Base-by-base conservation (phyloP, 495 filamentous ascomycete genomes). In the Recurvomyces mirabilis region DNA sequence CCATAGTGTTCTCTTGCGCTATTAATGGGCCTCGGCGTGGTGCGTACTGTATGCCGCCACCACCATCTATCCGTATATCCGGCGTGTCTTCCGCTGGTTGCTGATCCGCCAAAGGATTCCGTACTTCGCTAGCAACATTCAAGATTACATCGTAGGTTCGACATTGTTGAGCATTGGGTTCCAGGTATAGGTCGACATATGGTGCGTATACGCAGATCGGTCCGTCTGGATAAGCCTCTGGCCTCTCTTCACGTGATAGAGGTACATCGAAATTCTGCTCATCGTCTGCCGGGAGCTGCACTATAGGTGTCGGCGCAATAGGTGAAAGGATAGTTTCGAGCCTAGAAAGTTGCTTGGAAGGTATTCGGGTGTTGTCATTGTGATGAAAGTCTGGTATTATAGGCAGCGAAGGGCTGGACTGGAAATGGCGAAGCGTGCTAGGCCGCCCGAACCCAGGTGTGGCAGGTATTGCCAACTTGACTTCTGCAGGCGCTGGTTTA, bases 101-200 rank as follows among this genome's bases (percentile, higher is more conserved):
- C 9, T 38, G 14, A 5, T 51, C 23, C 12, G 56, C 53, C 60
- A 96, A 93, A 1, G 91, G 91, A 56, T 95, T 98, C 33, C 68
- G 66, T 3, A 98, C 91, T 65, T 98, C 91, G 52, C 86, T 84
- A 1, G 91, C 91, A 18, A 98, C 91, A 55, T 98, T 98, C 40
- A 98, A 75, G 25, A 98, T 77, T 3, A 95, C 81, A 58, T 96
- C 91, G 54, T 93, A 98, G 36, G 80, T 67, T 10, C 79, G 67
- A 2, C 89, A 89, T 57, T 94, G 84, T 38, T 89, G 79, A 0
- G 76, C 76, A 4, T 81, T 88, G 3, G 91, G 91, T 60, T 98
- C 91, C 30, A 93, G 64, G 49, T 93, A 98, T 0, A 98, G 69
- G 54, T 79, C 94, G 1, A 98, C 82, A n/a, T 82, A 78, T n/a